Percentiles rank a stretch among this genome's conserved stretches.
Conservation (phyloP, 2,329 filamentous ascomycete species). For the Neopestalotiopsis rosae region DNA sequence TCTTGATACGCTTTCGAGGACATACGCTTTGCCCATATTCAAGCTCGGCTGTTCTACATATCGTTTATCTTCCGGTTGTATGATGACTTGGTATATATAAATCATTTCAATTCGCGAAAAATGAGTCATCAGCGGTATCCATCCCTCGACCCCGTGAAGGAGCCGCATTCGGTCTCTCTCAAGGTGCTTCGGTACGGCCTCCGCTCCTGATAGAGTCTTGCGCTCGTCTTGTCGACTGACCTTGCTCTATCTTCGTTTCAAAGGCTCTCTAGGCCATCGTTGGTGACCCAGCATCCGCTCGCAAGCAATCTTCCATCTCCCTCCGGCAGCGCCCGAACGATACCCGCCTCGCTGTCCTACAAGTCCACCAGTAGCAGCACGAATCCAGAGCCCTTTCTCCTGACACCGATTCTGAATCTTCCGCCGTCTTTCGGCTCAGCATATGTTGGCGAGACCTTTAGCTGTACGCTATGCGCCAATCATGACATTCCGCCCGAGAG, state of each 20-base stretch:
- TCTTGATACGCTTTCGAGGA: neutral
- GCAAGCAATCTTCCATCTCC: constrained; percentile 50
- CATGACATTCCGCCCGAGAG: constrained; percentile 65
- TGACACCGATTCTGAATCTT: constrained; percentile 75
- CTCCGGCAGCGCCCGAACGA: constrained; percentile 44
- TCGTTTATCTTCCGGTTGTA: neutral
- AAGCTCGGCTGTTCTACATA: neutral
- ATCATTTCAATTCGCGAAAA: constrained; percentile 6
- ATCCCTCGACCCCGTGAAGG: constrained; percentile 66
- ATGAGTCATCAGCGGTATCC: constrained; percentile 67
- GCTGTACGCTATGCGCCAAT: constrained; percentile 94
- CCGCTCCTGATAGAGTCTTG: constrained; percentile 18
- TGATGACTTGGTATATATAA: neutral
- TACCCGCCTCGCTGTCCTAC: constrained; percentile 77
- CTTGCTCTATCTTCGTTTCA: constrained; percentile 11
- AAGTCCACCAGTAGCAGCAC: constrained; percentile 44
- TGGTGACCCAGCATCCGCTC: constrained; percentile 73
- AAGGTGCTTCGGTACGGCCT: constrained; percentile 71
- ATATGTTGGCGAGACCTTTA: constrained; percentile 94
- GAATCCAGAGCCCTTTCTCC: constrained; percentile 61
- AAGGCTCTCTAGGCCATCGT: constrained; percentile 82
- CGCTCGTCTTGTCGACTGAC: constrained; percentile 19
- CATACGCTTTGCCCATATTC: neutral
- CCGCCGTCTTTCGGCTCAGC: constrained; percentile 92
- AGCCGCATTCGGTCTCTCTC: constrained; percentile 79